Evolutionary conservation across 2,329 filamentous ascomycete genomes (phyloP), one percentile per base, ranked within the genome.

Genomic region (Lachnellula subtilissima): DNA sequence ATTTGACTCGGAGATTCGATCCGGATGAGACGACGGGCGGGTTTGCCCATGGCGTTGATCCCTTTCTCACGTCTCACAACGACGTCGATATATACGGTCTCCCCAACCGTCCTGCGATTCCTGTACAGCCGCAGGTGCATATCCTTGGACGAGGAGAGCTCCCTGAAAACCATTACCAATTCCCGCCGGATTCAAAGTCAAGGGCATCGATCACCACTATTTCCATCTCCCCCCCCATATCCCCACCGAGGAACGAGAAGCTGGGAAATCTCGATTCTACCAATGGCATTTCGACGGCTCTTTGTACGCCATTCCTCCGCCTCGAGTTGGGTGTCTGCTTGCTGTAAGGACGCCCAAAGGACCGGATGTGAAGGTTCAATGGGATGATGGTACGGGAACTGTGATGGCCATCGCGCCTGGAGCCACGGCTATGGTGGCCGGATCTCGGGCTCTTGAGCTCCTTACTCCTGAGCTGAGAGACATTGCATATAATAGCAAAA

Each of bases 141-240:
- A 72, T 73, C 47, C 64, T 73, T 23, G 71, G 71, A 1, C 68
- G 71, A 28, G 71, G 71, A 1, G 64, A 66, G 9, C 50, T 72
- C n/a, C 71, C 68, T 0, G 56, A 68, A 7, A 59, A 63, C 22
- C 69, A 73, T 59, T 72, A 69, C 51, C 65, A 71, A 37, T 73
- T 73, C 46, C 71, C 72, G 0, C 66, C 0, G 71, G 67, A 2
- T 73, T 74, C 55, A 69, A 73, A 57, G 64, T 73, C 48, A 71
- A 73, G 55, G 72, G 71, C 5, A 70, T 72, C 43, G 66, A 72
- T 52, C 71, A 72, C 53, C 60, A 60, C n/a, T 64, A 70, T 23
- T 73, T 72, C 58, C 71, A 74, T 54, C 61, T 72, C 17, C 70
- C 71, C n/a, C 72, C 72, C 6, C 72, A 74, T 48, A 69, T 72